Percentiles rank a stretch among this genome's conserved stretches.
These are phyloP conservation scores for Agapanthus africanus DNA, from an alignment of 106 monocot species.

Conservation along the genomic window DNA sequence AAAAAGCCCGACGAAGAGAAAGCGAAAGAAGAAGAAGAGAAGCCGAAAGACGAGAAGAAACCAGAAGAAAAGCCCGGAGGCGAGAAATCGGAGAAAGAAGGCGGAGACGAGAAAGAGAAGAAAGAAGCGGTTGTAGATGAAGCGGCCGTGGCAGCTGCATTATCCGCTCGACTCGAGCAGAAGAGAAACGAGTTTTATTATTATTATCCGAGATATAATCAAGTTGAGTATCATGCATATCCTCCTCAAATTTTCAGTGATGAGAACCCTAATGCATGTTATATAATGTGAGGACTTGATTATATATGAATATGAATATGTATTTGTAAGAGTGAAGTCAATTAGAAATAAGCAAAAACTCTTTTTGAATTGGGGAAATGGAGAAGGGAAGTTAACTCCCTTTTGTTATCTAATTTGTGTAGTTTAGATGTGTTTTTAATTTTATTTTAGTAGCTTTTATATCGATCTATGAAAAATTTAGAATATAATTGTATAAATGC, in stretches of 20 bases:
- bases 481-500: too few relatives aligned
- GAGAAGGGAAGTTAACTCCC: too few relatives aligned
- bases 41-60: not conserved
- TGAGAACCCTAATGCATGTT: conserved; percentile 29
- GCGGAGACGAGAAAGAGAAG: conserved; percentile 20
- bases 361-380: too few relatives aligned
- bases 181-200: conserved; percentile 48
- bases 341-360: too few relatives aligned
- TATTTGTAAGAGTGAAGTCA: too few relatives aligned
- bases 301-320: too few relatives aligned
- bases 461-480: too few relatives aligned
- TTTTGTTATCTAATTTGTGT: too few relatives aligned
- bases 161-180: conserved; percentile 27
- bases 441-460: too few relatives aligned
- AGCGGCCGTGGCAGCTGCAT: not conserved
- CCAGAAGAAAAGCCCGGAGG: conserved; percentile 9
- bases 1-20: conserved; percentile 1
- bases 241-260: conserved; percentile 40
- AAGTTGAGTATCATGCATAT: conserved; percentile 27
- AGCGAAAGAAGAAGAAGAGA: not conserved
- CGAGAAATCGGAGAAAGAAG: conserved; percentile 12
- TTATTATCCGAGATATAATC: conserved; percentile 40
- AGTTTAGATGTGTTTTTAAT: too few relatives aligned
- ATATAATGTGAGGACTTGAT: too few relatives aligned
- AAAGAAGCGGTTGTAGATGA: conserved; percentile 5